Evolutionary conservation across 2,329 filamentous ascomycete species (phyloP).

Genomic region (Camptophora hylomeconis): DNA sequence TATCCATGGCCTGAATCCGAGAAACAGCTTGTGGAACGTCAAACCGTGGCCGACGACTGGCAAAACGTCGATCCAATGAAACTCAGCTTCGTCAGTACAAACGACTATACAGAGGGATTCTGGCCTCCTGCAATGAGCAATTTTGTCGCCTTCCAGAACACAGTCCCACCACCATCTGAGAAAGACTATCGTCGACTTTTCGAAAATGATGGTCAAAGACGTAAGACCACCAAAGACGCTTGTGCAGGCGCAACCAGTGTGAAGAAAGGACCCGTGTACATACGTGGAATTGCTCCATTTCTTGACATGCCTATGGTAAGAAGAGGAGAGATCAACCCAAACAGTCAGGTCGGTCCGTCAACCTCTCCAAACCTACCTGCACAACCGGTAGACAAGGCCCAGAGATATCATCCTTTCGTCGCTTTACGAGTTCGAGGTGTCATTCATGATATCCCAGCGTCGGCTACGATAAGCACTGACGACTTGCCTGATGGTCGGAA

Average conservation of each 20-base stretch:
- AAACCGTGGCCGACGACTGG: conserved; percentile 25
- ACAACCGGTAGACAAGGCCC: background rate
- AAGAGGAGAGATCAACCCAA: background rate
- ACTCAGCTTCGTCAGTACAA: conserved; percentile 10
- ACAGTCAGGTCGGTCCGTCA: background rate
- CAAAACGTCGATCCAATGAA: conserved; percentile 12
- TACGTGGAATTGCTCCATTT: conserved; percentile 16
- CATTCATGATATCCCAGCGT: conserved; percentile 19
- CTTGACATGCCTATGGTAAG: conserved; percentile 5
- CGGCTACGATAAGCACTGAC: conserved; percentile 1
- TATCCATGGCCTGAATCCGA: conserved; percentile 21
- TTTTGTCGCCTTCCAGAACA: conserved; percentile 12
- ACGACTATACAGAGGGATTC: conserved; percentile 7
- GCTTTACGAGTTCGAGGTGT: conserved; percentile 23
- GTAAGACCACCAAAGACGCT: too few species aligned
- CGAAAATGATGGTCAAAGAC: too few species aligned
- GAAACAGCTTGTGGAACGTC: conserved; percentile 18
- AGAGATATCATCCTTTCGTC: conserved; percentile 14
- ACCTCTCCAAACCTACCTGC: conserved; percentile 4
- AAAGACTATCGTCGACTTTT: too few species aligned
- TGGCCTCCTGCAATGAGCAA: conserved; percentile 14
- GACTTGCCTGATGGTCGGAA: background rate
- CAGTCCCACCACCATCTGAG: conserved; percentile 6
- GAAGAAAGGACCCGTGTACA: too few species aligned
- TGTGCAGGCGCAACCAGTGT: too few species aligned